These are phyloP conservation scores for Trichosanthes cucumerina DNA, from an alignment of 306 rosid genomes.

Conservation along the genomic window DNA sequence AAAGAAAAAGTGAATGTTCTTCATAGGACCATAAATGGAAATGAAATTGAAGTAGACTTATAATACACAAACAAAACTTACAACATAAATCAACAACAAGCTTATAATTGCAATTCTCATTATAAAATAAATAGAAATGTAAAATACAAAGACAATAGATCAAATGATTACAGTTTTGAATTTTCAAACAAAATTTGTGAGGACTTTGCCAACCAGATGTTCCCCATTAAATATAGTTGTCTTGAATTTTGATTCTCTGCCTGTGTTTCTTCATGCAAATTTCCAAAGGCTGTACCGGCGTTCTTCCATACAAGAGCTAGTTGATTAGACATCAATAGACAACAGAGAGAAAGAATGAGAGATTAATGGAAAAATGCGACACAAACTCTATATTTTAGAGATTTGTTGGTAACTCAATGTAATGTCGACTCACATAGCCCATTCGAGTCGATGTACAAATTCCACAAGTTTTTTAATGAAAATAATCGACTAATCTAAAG, in stretches of 20 bases:
- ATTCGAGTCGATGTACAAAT: slow-evolving; percentile 71
- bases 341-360: not conserved
- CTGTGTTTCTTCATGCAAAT: slow-evolving; percentile 39
- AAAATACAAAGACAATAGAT: not conserved
- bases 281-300: slow-evolving; percentile 72
- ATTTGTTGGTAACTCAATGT: slow-evolving; percentile 65
- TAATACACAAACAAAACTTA: not conserved
- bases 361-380: slow-evolving; percentile 42
- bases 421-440: slow-evolving; percentile 81
- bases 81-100: not conserved
- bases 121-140: not conserved
- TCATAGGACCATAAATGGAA: not conserved
- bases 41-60: not conserved
- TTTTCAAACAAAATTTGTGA: slow-evolving; percentile 39
- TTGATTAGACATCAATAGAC: not conserved
- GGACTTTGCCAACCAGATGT: slow-evolving; percentile 61
- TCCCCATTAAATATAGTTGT: slow-evolving; percentile 79
- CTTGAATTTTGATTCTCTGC: slow-evolving; percentile 38
- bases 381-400: slow-evolving; percentile 55
- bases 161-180: not conserved
- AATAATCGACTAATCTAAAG: not conserved
- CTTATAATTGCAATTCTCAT: not conserved
- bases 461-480: not conserved
- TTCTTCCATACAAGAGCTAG: slow-evolving; percentile 12
- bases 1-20: not conserved